Evolutionary conservation across 2,329 filamentous ascomycete species (phyloP).

Genomic region (Fusarium xyrophilum): DNA sequence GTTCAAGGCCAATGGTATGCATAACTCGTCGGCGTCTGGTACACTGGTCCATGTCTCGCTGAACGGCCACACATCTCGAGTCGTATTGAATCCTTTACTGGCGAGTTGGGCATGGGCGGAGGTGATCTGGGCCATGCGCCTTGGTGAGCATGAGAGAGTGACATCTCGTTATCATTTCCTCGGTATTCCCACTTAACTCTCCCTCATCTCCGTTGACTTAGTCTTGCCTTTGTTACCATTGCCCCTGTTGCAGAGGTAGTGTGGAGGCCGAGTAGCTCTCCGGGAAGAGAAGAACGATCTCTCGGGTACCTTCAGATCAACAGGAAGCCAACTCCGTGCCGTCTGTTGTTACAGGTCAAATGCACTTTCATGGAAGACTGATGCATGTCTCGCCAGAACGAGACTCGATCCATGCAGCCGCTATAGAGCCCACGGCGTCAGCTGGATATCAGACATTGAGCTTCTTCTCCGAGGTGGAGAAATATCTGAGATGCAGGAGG

Average conservation of each 20-base stretch:
- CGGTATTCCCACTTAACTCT: slow-evolving; percentile 15
- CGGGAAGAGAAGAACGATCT: slow-evolving; percentile 4
- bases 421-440: slow-evolving; percentile 14
- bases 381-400: slow-evolving; percentile 35
- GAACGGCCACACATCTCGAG: slow-evolving; percentile 2
- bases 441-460: not conserved
- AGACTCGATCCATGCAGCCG: slow-evolving; percentile 10
- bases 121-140: not conserved
- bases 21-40: not conserved
- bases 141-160: not conserved
- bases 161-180: slow-evolving; percentile 19
- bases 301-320: slow-evolving; percentile 11
- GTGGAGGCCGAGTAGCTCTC: slow-evolving; percentile 22
- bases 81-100: not conserved
- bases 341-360: slow-evolving; percentile 1
- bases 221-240: slow-evolving; percentile 3
- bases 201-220: slow-evolving; percentile 9
- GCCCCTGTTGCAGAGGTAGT: not conserved
- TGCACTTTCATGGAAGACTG: slow-evolving; percentile 9
- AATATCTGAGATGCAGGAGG: not conserved
- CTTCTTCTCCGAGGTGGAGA: slow-evolving; percentile 19
- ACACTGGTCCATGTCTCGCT: not conserved
- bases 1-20: not conserved
- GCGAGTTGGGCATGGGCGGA: not conserved
- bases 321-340: not conserved